These are phyloP conservation scores for Cymbopogon citratus DNA, from an alignment of 176 grass and related monocot genomes.

Conservation along the genomic window DNA sequence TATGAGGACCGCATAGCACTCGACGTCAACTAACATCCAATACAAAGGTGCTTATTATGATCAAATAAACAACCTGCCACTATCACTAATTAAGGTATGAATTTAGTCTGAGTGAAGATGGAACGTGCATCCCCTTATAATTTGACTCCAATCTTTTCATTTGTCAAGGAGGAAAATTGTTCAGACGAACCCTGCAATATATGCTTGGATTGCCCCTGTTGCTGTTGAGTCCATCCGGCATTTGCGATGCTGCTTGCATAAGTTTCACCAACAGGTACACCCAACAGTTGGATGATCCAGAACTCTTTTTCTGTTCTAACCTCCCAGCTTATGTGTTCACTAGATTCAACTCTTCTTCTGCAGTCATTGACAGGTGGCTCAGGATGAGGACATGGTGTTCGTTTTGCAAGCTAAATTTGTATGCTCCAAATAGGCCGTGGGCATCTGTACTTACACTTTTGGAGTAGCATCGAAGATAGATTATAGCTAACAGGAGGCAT, in stretches of 20 bases:
- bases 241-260: slow-evolving; percentile 82
- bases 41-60: background rate
- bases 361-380: slow-evolving; percentile 93
- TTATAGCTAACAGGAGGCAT: slow-evolving; percentile 4
- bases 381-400: slow-evolving; percentile 61
- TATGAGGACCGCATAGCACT: slow-evolving; percentile 42
- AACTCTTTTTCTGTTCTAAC: background rate
- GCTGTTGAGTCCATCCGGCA: slow-evolving; percentile 52
- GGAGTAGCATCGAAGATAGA: background rate
- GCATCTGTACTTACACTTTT: background rate
- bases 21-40: slow-evolving; percentile 32
- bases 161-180: slow-evolving; percentile 35
- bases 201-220: slow-evolving; percentile 60
- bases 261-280: slow-evolving; percentile 80
- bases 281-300: background rate
- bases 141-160: background rate
- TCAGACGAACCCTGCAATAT: slow-evolving; percentile 52
- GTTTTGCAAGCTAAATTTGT: slow-evolving; percentile 68
- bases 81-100: slow-evolving; percentile 56
- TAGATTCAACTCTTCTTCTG: slow-evolving; percentile 15
- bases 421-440: slow-evolving; percentile 1
- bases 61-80: slow-evolving; percentile 74
- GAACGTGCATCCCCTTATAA: slow-evolving; percentile 8
- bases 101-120: background rate
- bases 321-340: background rate